Conservation (phyloP, 1,284 basidiomycete genomes). For the Ceratobasidium sp. region DNA sequence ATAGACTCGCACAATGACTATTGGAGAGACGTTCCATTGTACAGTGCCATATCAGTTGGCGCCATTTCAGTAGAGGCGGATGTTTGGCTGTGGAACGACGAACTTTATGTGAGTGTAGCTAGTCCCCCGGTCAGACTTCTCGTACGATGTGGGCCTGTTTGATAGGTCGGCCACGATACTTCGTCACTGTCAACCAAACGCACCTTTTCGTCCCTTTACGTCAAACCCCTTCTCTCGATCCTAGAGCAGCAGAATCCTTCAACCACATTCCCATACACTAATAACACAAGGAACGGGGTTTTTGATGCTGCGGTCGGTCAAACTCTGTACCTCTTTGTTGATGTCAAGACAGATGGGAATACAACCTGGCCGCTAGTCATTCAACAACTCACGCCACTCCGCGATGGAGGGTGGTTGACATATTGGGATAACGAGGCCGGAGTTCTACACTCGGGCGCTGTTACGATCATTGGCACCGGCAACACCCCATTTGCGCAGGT, state of each 20-base stretch:
- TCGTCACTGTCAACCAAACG: slow-evolving; percentile 25
- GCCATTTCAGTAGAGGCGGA: slow-evolving; percentile 32
- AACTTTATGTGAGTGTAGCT: slow-evolving; percentile 17
- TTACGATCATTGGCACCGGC: slow-evolving; percentile 24
- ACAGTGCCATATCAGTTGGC: slow-evolving; percentile 25
- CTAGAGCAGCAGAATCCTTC: slow-evolving; percentile 31
- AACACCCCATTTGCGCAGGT: slow-evolving; percentile 28
- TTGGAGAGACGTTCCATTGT: slow-evolving; percentile 33
- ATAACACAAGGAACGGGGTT: slow-evolving; percentile 26
- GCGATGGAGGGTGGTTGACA: slow-evolving; percentile 25
- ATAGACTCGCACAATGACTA: slow-evolving; percentile 33
- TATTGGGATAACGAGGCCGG: slow-evolving; percentile 32
- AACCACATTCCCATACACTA: slow-evolving; percentile 22
- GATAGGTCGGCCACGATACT: slow-evolving; percentile 30
- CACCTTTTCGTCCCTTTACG: slow-evolving; percentile 32
- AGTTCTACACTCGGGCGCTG: slow-evolving; percentile 1
- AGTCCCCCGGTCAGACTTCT: background rate
- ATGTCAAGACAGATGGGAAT: slow-evolving; percentile 25
- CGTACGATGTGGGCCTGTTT: background rate
- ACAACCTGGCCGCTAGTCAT: slow-evolving; percentile 26
- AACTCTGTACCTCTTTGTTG: slow-evolving; percentile 30
- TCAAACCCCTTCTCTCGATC: slow-evolving; percentile 14
- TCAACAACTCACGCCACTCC: slow-evolving; percentile 21
- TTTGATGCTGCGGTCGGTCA: slow-evolving; percentile 21
- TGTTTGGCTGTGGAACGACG: slow-evolving; percentile 32